Evolutionary conservation across 2,329 filamentous ascomycete genomes (phyloP).

Genomic region (Erysiphe pulchra): DNA sequence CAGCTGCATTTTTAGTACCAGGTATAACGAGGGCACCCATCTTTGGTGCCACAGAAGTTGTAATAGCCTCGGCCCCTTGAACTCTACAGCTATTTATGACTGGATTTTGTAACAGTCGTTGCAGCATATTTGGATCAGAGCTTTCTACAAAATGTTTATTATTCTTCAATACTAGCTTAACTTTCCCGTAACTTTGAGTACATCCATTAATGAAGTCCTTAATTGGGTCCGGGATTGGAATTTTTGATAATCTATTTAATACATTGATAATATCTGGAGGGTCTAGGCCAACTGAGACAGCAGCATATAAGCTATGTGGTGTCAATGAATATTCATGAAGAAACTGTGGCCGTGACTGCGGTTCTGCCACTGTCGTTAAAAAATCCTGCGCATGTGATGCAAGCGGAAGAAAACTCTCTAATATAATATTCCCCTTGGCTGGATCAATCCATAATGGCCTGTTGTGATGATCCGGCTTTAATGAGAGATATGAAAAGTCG

Average conservation of each 20-base stretch:
- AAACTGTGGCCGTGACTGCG: constrained; percentile 65
- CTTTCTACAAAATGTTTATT: constrained; percentile 90
- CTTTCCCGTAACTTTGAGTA: constrained; percentile 80
- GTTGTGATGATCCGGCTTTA: constrained; percentile 75
- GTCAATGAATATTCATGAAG: constrained; percentile 88
- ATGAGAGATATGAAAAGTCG: constrained; percentile 53
- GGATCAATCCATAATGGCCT: constrained; percentile 89
- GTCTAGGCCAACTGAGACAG: constrained; percentile 78
- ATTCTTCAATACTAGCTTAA: constrained; percentile 82
- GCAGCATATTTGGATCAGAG: constrained; percentile 62
- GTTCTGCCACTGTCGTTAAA: constrained; percentile 85
- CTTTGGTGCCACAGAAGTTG: constrained; percentile 59
- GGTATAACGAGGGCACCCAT: constrained; percentile 77
- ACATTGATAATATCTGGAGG: constrained; percentile 76
- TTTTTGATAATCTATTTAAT: constrained; percentile 73
- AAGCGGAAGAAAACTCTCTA: constrained; percentile 81
- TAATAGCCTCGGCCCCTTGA: constrained; percentile 43
- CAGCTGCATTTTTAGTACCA: constrained; percentile 79
- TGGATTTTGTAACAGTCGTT: constrained; percentile 62
- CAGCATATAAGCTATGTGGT: constrained; percentile 79
- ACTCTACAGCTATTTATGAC: constrained; percentile 59
- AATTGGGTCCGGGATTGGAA: constrained; percentile 57
- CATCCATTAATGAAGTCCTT: constrained; percentile 49
- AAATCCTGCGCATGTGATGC: constrained; percentile 80
- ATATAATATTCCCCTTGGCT: constrained; percentile 58